A percentile compares a stretch with the other conserved stretches of the same genome.
Conservation (phyloP, 2,329 filamentous ascomycete species). For the Anisogramma anomala region DNA sequence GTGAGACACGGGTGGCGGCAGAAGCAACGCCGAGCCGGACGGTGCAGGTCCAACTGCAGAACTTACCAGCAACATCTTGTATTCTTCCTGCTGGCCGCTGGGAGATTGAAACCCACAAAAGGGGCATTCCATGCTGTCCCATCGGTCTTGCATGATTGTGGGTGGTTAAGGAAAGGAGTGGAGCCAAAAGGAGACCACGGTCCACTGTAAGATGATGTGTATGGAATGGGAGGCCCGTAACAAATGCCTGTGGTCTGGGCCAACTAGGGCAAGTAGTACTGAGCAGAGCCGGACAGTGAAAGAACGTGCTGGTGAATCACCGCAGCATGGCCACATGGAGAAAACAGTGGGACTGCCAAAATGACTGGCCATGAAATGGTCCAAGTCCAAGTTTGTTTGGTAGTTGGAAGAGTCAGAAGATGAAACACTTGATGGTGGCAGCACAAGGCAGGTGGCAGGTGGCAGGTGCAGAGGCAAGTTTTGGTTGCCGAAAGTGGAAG, state of each 20-base stretch:
- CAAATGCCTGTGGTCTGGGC: background rate
- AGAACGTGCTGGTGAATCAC: background rate
- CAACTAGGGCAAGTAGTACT: background rate
- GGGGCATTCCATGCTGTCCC: slow-evolving; percentile 20
- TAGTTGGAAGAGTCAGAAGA: too few species aligned
- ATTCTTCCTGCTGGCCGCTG: slow-evolving; percentile 19
- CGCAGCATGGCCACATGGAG: background rate
- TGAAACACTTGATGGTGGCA: too few species aligned
- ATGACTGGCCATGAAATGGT: too few species aligned
- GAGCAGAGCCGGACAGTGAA: background rate
- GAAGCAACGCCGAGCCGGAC: background rate
- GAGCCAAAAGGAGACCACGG: background rate
- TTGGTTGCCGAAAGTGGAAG: slow-evolving; percentile 12
- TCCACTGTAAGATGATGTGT: background rate
- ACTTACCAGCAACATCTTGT: slow-evolving; percentile 27
- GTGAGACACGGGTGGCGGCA: background rate
- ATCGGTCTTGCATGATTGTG: background rate
- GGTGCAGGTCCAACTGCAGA: background rate
- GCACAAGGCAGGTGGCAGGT: too few species aligned
- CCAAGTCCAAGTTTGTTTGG: too few species aligned
- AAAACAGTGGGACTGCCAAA: too few species aligned
- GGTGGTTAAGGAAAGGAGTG: background rate
- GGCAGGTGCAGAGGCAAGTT: too few species aligned
- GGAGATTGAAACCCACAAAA: slow-evolving; percentile 26
- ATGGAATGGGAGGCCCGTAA: background rate